These are phyloP conservation scores for Pleurotus eryngii DNA, from an alignment of 768 basidiomycete species.

Conservation along the genomic window DNA sequence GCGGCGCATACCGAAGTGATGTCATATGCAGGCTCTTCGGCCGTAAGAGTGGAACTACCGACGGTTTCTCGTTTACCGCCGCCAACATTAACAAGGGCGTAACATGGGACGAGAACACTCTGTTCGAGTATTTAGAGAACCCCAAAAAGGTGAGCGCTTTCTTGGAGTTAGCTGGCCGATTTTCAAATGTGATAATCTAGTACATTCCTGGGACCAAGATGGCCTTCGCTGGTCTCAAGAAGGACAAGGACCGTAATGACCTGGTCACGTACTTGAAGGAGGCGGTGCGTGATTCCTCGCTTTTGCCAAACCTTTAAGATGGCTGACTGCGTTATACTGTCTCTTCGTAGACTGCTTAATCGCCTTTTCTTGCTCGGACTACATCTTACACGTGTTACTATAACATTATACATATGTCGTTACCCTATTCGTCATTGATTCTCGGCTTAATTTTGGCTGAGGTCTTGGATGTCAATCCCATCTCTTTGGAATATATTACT, in stretches of 20 bases:
- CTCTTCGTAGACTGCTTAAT: slow-evolving; percentile 2
- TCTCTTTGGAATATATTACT: neutral
- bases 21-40: slow-evolving; percentile 62
- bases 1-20: neutral
- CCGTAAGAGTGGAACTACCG: slow-evolving; percentile 81
- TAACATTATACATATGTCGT: slow-evolving; percentile 7
- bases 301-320: neutral
- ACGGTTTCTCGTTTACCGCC: slow-evolving; percentile 87
- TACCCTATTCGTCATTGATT: neutral
- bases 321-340: neutral
- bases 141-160: slow-evolving; percentile 82
- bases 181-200: slow-evolving; percentile 29
- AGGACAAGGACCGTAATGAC: slow-evolving; percentile 96
- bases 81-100: slow-evolving; percentile 96
- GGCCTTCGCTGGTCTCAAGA: slow-evolving; percentile 98
- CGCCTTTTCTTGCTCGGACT: slow-evolving; percentile 1
- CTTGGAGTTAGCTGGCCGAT: neutral
- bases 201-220: slow-evolving; percentile 98
- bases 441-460: neutral
- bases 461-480: neutral
- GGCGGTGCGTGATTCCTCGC: slow-evolving; percentile 42
- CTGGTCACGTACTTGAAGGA: slow-evolving; percentile 84
- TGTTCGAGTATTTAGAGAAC: slow-evolving; percentile 95
- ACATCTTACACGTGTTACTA: neutral
- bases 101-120: slow-evolving; percentile 79